Conservation (phyloP, 176 grass and related monocot genomes). For the Triticum turgidum region DNA sequence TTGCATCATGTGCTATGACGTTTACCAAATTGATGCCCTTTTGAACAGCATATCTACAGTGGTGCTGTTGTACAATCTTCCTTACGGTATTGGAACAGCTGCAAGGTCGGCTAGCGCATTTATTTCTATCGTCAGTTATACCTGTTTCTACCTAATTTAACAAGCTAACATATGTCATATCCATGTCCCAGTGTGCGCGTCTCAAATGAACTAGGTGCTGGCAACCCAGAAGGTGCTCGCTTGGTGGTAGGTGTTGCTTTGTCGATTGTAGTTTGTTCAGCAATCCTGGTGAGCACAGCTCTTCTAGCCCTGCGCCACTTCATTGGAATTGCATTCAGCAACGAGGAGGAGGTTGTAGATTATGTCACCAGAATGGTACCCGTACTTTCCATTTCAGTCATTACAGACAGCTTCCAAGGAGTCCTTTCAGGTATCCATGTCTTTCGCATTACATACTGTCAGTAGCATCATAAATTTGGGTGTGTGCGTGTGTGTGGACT, state of each 20-base stretch:
- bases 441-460: neutral
- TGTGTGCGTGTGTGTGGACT: too few relatives aligned
- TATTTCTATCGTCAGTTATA: neutral
- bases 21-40: slow-evolving; percentile 13
- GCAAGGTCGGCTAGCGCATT: slow-evolving; percentile 40
- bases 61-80: slow-evolving; percentile 48
- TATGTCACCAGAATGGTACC: slow-evolving; percentile 60
- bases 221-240: slow-evolving; percentile 45
- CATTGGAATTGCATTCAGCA: slow-evolving; percentile 63
- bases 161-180: neutral
- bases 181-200: slow-evolving; percentile 42
- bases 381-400: slow-evolving; percentile 45
- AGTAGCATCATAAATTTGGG: neutral
- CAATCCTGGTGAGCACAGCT: slow-evolving; percentile 32
- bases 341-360: slow-evolving; percentile 50
- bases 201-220: slow-evolving; percentile 74
- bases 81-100: slow-evolving; percentile 59
- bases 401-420: slow-evolving; percentile 57
- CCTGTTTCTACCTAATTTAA: neutral
- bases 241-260: slow-evolving; percentile 41
- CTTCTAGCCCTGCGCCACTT: slow-evolving; percentile 41
- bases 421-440: slow-evolving; percentile 53
- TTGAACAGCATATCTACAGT: slow-evolving; percentile 50
- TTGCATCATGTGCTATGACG: neutral
- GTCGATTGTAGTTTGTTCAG: slow-evolving; percentile 35